A percentile compares a stretch with the other conserved stretches of the same genome.
Conservation (phyloP, 768 basidiomycete genomes). For the Boletus reticuloceps region DNA sequence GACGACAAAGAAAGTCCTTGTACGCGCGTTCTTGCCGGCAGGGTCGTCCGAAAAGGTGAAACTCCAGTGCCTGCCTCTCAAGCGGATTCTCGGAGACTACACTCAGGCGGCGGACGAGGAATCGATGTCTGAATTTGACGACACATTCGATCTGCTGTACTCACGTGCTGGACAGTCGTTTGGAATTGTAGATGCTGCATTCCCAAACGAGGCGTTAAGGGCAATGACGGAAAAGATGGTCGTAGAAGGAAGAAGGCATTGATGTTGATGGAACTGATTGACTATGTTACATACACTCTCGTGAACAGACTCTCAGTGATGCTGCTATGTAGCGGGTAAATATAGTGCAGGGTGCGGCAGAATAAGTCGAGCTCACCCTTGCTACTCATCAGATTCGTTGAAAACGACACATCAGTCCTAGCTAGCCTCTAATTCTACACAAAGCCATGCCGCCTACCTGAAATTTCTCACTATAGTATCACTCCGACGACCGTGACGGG, state of each 20-base stretch:
- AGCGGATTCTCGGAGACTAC: slow-evolving; percentile 12
- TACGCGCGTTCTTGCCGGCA: slow-evolving; percentile 28
- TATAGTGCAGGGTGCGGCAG: too few species aligned
- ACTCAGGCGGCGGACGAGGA: slow-evolving; percentile 13
- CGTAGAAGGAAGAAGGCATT: not conserved
- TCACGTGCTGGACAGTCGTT: slow-evolving; percentile 17
- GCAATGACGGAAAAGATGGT: slow-evolving; percentile 11
- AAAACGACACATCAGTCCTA: too few species aligned
- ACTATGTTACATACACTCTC: too few species aligned
- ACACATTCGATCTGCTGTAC: slow-evolving; percentile 26
- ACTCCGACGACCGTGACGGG: too few species aligned
- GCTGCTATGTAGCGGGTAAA: too few species aligned
- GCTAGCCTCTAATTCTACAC: too few species aligned
- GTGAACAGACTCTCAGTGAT: too few species aligned
- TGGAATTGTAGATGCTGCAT: slow-evolving; percentile 21
- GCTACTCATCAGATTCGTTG: too few species aligned
- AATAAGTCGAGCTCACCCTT: too few species aligned
- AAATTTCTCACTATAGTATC: too few species aligned
- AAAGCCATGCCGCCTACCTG: too few species aligned
- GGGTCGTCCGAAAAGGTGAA: slow-evolving; percentile 25
- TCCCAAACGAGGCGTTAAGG: slow-evolving; percentile 18
- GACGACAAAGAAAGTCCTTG: slow-evolving; percentile 18
- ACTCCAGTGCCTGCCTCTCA: slow-evolving; percentile 24
- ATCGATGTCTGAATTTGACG: slow-evolving; percentile 11
- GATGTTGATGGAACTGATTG: not conserved